Evolutionary conservation across 202 grass and related monocot genomes (phyloP).

Genomic region (Cymbopogon flexuosus): DNA sequence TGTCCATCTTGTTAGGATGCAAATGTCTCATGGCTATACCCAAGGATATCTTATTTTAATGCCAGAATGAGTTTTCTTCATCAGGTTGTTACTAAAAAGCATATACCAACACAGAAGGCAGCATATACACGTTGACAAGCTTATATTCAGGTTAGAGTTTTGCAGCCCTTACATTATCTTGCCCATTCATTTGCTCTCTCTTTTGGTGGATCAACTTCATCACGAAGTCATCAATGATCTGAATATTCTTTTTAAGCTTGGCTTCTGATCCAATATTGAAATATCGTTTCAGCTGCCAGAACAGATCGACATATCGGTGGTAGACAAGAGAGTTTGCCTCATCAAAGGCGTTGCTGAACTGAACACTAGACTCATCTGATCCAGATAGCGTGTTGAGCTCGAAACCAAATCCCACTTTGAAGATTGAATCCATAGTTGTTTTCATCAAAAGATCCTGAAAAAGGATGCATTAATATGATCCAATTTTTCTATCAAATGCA

Average conservation of each 20-base stretch:
- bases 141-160: not conserved
- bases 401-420: constrained; percentile 56
- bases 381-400: constrained; percentile 49
- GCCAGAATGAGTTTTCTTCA: not conserved
- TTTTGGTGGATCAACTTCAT: constrained; percentile 58
- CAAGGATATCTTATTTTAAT: constrained; percentile 11
- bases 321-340: constrained; percentile 53
- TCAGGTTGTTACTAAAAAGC: not conserved
- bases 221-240: constrained; percentile 65
- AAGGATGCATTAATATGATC: not conserved
- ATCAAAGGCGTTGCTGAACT: constrained; percentile 55
- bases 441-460: constrained; percentile 53
- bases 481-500: not conserved
- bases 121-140: not conserved
- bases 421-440: constrained; percentile 59
- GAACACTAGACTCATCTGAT: constrained; percentile 36
- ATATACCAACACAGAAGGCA: not conserved
- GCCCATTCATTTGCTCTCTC: constrained; percentile 39
- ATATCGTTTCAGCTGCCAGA: constrained; percentile 57
- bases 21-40: constrained; percentile 1
- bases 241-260: constrained; percentile 50
- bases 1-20: not conserved
- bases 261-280: constrained; percentile 74
- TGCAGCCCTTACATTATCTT: constrained; percentile 43
- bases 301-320: constrained; percentile 57